Base-by-base conservation (phyloP, 352 stramenopile genomes). In the Pythium grandisporangium region DNA sequence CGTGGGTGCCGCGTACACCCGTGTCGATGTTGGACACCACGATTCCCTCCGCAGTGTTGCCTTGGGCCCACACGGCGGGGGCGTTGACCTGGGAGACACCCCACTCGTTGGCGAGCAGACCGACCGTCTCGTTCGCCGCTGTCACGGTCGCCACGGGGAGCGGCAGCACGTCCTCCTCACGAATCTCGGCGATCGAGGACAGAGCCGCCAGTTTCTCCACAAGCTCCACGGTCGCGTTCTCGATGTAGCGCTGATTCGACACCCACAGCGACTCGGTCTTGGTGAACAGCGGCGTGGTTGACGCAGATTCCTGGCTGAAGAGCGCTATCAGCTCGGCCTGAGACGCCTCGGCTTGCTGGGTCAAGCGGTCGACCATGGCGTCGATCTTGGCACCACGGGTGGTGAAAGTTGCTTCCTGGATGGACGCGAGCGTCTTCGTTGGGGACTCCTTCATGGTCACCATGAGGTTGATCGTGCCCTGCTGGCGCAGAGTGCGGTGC, bases 401-500 rank as follows among this genome's bases (percentile, higher is more conserved):
- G 6, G 37, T 26, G 37, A 49, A 48, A 5, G 37, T 25, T 6
- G 35, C 26, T 29, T 55, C 49, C 34, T 58, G 26, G n/a, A 53
- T 33, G 13, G 48, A 35, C 6, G 37, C 37, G 22, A 63, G 12
- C 13, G 37, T 22, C n/a, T 48, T 23, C 12, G 48, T 21, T 12
- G 46, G 52, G 22, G 36, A 34, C 17, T 42, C 38, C 33, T 48
- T 53, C 29, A 65, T 35, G 23, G 51, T 66, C 17, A 62, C 49
- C 24, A 69, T 51, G 35, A 69, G 20, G 45, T 69, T 65, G 24
- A 59, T 51, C 12, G 41, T 51, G 39, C 54, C 58, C 33, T 62
- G 41, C 11, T 26, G 17, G 5, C 38, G 45, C 1, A 69, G 47
- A 14, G 37, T 27, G 25, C 51, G 55, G 44, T 66, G 56, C 10